phyloP scores from a whole-genome alignment of 345 rosid genomes.

The Eucalyptus curtisii region DNA sequence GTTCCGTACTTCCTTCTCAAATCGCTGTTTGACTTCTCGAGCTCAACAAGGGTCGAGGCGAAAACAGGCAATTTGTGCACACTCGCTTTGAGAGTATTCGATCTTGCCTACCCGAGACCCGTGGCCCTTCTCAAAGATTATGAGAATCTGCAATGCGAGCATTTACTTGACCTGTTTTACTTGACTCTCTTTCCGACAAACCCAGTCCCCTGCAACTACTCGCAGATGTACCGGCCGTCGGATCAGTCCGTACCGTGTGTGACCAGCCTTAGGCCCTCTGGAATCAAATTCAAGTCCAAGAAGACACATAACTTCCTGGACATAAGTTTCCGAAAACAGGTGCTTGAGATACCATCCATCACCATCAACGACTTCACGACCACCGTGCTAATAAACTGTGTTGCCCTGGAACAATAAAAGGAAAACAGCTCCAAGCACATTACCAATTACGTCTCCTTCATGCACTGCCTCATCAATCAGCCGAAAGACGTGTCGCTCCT shows the following conservation, averaged over 20 bases:
- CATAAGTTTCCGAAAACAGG: not conserved
- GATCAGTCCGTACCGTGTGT: not conserved
- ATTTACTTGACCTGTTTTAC: slow-evolving; percentile 3
- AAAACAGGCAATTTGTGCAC: not conserved
- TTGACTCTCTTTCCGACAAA: not conserved
- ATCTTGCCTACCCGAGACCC: not conserved
- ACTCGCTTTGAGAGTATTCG: not conserved
- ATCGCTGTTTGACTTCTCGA: not conserved
- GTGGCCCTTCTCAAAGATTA: not conserved
- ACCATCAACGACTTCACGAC: not conserved
- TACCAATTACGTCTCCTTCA: not conserved
- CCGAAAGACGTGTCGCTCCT: not conserved
- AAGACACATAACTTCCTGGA: not conserved
- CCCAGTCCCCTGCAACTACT: not conserved
- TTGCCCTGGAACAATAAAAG: not conserved
- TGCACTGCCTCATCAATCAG: not conserved
- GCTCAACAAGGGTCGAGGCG: not conserved
- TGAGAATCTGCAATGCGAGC: not conserved
- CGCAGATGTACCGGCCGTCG: not conserved
- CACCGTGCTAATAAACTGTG: not conserved
- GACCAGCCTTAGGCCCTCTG: not conserved
- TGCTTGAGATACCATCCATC: not conserved
- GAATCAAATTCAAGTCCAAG: not conserved
- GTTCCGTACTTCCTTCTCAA: slow-evolving; percentile 4
- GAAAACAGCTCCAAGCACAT: not conserved